Evolutionary conservation across 139 green algal genomes (phyloP).

Genomic region (Raphidocelis subcapitata): DNA sequence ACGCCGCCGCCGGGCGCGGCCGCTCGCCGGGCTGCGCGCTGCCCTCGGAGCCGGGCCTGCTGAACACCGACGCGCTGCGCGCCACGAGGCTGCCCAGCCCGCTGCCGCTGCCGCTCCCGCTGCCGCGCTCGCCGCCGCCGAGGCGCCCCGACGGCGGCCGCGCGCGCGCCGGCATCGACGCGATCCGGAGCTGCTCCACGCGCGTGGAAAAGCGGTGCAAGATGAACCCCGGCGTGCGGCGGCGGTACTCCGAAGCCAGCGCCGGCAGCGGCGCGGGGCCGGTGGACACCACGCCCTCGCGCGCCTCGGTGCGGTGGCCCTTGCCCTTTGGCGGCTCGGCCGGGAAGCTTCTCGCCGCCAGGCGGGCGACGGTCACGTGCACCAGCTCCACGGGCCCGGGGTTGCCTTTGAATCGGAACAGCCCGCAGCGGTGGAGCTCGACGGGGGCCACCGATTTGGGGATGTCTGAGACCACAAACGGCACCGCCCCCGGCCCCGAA

Average conservation of each 20-base stretch:
- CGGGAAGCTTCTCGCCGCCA: conserved; percentile 19
- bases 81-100: no score
- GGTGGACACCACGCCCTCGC: background rate
- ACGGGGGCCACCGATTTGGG: background rate
- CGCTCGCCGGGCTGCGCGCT: no score
- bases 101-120: no score
- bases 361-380: conserved; percentile 16
- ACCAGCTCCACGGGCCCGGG: conserved; percentile 32
- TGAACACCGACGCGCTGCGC: no score
- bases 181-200: no score
- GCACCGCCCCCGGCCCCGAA: background rate
- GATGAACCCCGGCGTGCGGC: background rate
- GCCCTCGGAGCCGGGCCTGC: no score
- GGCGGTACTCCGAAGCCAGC: conserved; percentile 9
- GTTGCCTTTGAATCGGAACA: conserved; percentile 42
- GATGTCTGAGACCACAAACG: no score
- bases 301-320: conserved; percentile 6
- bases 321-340: conserved; percentile 35
- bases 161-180: no score
- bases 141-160: no score
- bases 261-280: background rate
- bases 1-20: no score
- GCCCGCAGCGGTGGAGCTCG: conserved; percentile 18
- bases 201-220: background rate
- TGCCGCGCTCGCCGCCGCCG: no score